Evolutionary conservation across 2,329 filamentous ascomycete genomes (phyloP).

Genomic region (Colletotrichum acutatum): DNA sequence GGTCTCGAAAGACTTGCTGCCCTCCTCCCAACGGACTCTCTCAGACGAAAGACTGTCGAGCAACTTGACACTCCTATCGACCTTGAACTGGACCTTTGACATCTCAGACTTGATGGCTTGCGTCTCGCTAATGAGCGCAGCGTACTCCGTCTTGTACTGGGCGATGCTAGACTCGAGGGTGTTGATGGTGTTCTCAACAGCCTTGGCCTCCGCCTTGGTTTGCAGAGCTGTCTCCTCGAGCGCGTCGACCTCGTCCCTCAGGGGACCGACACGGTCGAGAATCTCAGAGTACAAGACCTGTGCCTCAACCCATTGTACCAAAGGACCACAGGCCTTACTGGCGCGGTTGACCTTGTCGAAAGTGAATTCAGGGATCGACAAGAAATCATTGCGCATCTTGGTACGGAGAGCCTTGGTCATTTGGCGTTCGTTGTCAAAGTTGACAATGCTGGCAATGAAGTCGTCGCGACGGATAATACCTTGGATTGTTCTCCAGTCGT

Average conservation of each 20-base stretch:
- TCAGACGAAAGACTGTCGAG: slow-evolving; percentile 96
- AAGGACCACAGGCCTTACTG: slow-evolving; percentile 94
- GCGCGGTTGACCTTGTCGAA: slow-evolving; percentile 96
- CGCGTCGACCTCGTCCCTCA: slow-evolving; percentile 88
- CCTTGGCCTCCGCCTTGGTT: slow-evolving; percentile 93
- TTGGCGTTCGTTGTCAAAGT: slow-evolving; percentile 93
- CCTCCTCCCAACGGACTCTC: slow-evolving; percentile 92
- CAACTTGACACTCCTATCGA: slow-evolving; percentile 92
- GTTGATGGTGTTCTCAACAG: slow-evolving; percentile 87
- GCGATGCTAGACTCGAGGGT: slow-evolving; percentile 90
- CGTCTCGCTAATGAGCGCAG: slow-evolving; percentile 93
- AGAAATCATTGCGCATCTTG: slow-evolving; percentile 93
- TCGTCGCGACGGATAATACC: slow-evolving; percentile 90
- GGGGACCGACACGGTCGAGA: slow-evolving; percentile 89
- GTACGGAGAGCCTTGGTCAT: slow-evolving; percentile 87
- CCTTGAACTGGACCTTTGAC: slow-evolving; percentile 96
- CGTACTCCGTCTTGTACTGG: slow-evolving; percentile 96
- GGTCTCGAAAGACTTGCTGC: slow-evolving; percentile 97
- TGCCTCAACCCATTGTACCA: slow-evolving; percentile 96
- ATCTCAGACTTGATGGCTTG: slow-evolving; percentile 98
- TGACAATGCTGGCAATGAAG: slow-evolving; percentile 97
- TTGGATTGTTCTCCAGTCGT: slow-evolving; percentile 92
- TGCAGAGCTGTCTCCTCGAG: slow-evolving; percentile 90
- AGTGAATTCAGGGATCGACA: slow-evolving; percentile 94
- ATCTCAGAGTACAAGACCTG: slow-evolving; percentile 99